Base-by-base conservation (phyloP, 129 eudicot genomes). In the Glebionis coronaria region DNA sequence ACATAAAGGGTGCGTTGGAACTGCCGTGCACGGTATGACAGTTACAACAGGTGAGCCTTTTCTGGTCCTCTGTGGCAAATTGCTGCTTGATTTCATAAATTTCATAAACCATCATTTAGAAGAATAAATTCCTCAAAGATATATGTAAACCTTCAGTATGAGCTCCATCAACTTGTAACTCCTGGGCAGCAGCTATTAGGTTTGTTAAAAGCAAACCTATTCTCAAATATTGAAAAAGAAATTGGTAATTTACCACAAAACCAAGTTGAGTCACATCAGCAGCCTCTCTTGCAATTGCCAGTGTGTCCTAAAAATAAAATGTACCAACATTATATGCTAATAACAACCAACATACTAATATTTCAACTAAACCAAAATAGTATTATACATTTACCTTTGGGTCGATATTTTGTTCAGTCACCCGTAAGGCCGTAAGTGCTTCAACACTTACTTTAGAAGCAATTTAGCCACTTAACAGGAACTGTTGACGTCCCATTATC, bases 61-160 rank as follows among this genome's bases (percentile, higher is more conserved):
- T 85, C 82, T 7, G 96, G 71, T 88, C 88, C 56, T 63, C 67
- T 0, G 98, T 86, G 59, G 84, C 85, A 68, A 83, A 86, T 50
- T 84, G 85, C 65, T 84, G 80, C 80, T 88, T 52, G 64, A 79
- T 77, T 85, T 78, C 83, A 92, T 76, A 68, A 83, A 71, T 75
- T 79, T 92, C 98, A 92, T 86, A 66, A 93, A 93, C 98, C 98
- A 93, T 55, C 98, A 96, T 77, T 93, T 97, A 16, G 98, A 93
- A 18, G 98, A 76, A 64, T 93, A 93, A 45, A 93, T 93, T 76
- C 98, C 98, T 61, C 64, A 63, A 28, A 86, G 80, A 65, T 88
- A 93, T 38, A 93, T 76, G 69, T 82, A 93, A 3, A 93, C 96
- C 70, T 88, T 88, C 21, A 93, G 90, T 61, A 93, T 82, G 59